Evolutionary conservation across 2,329 filamentous ascomycete species (phyloP), one percentile per base, ranked within the genome.

Genomic region (Sporothrix schenckii): DNA sequence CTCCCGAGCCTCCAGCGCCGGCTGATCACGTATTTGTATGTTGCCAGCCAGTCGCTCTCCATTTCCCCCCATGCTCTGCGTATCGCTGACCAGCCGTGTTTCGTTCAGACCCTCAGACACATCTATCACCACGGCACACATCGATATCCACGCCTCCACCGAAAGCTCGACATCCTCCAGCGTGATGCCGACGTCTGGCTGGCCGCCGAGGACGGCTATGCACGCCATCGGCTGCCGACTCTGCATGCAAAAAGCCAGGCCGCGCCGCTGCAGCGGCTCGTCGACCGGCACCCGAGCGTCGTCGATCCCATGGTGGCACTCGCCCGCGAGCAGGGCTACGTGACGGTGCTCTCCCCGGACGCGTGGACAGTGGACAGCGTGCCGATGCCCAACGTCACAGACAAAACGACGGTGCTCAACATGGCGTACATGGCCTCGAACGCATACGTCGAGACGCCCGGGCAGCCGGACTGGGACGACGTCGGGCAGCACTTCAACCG

Each of bases 51-150:
- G 24, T 24, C 24, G 24, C 69, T 30, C n/a, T 49, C 24, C 24
- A 24, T 16, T 27, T 9, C 21, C n/a, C 16, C 7, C 7, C 11
- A 0, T 5, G 1, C 52, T 27, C 52, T 14, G 21, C 21, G 2
- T 16, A 24, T 13, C 14, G 13, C 16, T 4, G 1, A 27, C 53
- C 24, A 27, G 11, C 1, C n/a, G 19, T 52, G 66, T 74, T 41
- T 10, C 41, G 0, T 9, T n/a, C 27, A 86, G 82, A 89, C 86
- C 7, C 87, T 99, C 70, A 90, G 93, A 76, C 94, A 99, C 80
- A 90, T 98, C 76, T 95, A 92, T 81, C 94, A 97, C 79, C 94
- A 97, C 81, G 94, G 94, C 71, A 91, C 92, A 53, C 87, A 94
- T 79, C 83, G 86, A 75, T 88, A 97, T 75, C 94, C 94, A 2